These are phyloP conservation scores for Sesbania bispinosa DNA, from an alignment of 306 rosid species.

Conservation along the genomic window DNA sequence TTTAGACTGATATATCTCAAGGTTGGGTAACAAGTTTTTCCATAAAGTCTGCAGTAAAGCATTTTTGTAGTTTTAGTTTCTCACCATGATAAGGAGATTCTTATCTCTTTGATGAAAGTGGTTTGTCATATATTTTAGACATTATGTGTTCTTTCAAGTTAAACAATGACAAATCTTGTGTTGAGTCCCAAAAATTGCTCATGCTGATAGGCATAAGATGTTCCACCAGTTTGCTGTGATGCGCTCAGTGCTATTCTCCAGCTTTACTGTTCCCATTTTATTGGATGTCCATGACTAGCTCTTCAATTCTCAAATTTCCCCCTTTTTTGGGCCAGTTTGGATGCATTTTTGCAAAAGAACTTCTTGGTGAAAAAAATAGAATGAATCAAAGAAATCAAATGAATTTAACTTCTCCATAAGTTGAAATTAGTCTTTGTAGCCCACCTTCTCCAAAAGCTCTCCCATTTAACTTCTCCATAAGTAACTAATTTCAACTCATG, in stretches of 20 bases:
- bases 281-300: not conserved
- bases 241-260: not conserved
- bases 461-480: no score
- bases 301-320: not conserved
- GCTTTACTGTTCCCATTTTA: not conserved
- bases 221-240: not conserved
- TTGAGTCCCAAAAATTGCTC: not conserved
- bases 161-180: not conserved
- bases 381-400: no score
- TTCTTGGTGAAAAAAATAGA: no score
- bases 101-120: not conserved
- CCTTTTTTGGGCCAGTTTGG: no score
- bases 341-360: no score
- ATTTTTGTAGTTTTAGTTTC: not conserved
- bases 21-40: not conserved
- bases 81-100: not conserved
- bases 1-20: not conserved
- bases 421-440: no score
- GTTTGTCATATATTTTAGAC: not conserved
- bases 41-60: not conserved
- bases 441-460: no score
- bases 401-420: no score
- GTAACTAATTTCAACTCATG: no score
- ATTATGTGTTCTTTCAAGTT: slow-evolving; percentile 13
- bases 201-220: not conserved